A percentile compares a stretch with the other conserved stretches of the same genome.
Evolutionary conservation across 768 basidiomycete species (phyloP).

Genomic region (Naganishia vishniacii): DNA sequence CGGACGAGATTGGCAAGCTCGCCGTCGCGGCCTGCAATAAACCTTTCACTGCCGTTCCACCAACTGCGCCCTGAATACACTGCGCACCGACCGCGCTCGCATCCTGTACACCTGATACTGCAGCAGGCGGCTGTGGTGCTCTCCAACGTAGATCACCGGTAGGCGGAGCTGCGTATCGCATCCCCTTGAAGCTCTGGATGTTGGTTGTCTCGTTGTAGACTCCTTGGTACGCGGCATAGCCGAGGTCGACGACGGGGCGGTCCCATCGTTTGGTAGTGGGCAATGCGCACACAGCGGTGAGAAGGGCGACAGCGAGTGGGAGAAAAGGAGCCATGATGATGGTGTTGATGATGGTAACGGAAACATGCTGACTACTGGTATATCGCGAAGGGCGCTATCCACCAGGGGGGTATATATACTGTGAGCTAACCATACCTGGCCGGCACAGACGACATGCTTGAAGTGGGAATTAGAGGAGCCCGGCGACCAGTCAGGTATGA

Average conservation of each 20-base stretch:
- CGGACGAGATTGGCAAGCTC: conserved; percentile 32
- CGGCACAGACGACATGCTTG: no score
- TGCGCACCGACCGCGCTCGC: background rate
- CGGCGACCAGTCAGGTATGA: no score
- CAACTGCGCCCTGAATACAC: conserved; percentile 16
- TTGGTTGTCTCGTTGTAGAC: conserved; percentile 46
- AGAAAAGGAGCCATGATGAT: background rate
- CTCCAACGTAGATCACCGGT: conserved; percentile 34
- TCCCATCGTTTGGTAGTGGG: conserved; percentile 16
- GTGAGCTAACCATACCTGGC: no score
- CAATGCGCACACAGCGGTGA: background rate
- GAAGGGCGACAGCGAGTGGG: background rate
- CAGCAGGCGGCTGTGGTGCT: background rate
- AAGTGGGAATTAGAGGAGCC: no score
- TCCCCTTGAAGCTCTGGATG: conserved; percentile 50
- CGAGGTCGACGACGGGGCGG: conserved; percentile 49
- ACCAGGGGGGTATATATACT: no score
- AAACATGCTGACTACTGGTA: no score
- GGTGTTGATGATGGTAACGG: no score
- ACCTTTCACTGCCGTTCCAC: background rate
- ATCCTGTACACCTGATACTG: background rate
- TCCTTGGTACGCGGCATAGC: conserved; percentile 54
- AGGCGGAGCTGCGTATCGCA: conserved; percentile 57
- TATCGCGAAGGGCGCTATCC: no score
- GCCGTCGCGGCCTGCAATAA: background rate